These are phyloP conservation scores for Chytridiales sp. DNA, from an alignment of 371 early-diverging fungal species.

Conservation along the genomic window DNA sequence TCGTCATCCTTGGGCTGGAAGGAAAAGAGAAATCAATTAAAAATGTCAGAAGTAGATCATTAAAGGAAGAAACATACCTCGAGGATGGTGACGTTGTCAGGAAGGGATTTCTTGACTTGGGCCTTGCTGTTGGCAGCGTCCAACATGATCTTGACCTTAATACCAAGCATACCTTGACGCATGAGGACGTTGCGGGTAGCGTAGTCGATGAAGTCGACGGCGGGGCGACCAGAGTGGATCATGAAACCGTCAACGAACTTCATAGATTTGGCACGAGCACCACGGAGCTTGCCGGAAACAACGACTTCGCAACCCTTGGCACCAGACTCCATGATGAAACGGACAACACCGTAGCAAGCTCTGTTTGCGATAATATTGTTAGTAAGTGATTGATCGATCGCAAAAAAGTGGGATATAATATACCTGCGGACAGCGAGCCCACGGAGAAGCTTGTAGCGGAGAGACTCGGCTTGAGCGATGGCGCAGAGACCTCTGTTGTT, in stretches of 20 bases:
- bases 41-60: not conserved
- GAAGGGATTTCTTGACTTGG: conserved; percentile 96
- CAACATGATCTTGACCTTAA: conserved; percentile 99
- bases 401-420: too few relatives aligned
- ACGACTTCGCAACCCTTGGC: conserved; percentile 99
- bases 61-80: conserved; percentile 35
- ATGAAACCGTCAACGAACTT: conserved; percentile 99
- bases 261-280: conserved; percentile 99
- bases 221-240: conserved; percentile 99
- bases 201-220: conserved; percentile 95
- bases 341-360: conserved; percentile 98
- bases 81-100: conserved; percentile 96
- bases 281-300: conserved; percentile 99
- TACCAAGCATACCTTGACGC: conserved; percentile 99
- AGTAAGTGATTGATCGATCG: too few relatives aligned
- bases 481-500: conserved; percentile 98
- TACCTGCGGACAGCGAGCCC: conserved; percentile 95
- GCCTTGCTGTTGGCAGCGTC: conserved; percentile 93
- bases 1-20: conserved; percentile 84
- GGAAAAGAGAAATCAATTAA: conserved; percentile 1
- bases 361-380: too few relatives aligned
- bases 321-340: conserved; percentile 99
- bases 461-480: conserved; percentile 98
- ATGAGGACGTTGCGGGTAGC: conserved; percentile 98
- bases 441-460: conserved; percentile 96